Evolutionary conservation across 768 basidiomycete species (phyloP).

Genomic region (Phlebiopsis flavidoalba): DNA sequence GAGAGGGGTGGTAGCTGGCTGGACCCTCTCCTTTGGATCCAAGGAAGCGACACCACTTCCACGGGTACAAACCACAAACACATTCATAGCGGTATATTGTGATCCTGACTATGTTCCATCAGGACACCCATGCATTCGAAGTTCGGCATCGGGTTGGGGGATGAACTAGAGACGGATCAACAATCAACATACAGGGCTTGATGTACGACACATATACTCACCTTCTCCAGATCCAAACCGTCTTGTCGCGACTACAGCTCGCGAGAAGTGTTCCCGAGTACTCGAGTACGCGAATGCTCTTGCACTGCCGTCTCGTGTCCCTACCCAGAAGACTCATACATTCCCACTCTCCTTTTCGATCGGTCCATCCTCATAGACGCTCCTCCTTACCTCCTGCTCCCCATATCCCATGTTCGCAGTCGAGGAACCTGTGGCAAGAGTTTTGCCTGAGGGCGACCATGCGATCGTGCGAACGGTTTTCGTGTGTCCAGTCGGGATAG

Average conservation of each 20-base stretch:
- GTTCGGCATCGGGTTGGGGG: slow-evolving; percentile 89
- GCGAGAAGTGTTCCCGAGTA: slow-evolving; percentile 67
- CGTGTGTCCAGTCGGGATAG: slow-evolving; percentile 79
- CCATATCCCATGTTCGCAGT: slow-evolving; percentile 92
- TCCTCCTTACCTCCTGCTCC: slow-evolving; percentile 62
- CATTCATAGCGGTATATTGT: too few relatives aligned
- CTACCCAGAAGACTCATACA: slow-evolving; percentile 80
- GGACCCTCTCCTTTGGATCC: slow-evolving; percentile 97
- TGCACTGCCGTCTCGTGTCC: slow-evolving; percentile 96
- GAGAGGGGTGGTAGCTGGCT: slow-evolving; percentile 11
- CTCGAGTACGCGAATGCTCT: slow-evolving; percentile 30
- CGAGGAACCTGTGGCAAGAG: slow-evolving; percentile 89
- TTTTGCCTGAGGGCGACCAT: slow-evolving; percentile 85
- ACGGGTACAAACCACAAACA: too few relatives aligned
- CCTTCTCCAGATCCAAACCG: slow-evolving; percentile 99
- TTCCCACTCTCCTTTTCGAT: slow-evolving; percentile 71
- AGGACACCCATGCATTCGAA: slow-evolving; percentile 93
- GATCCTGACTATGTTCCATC: slow-evolving; percentile 97
- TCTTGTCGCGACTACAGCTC: slow-evolving; percentile 93
- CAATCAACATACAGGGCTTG: not conserved
- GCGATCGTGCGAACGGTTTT: slow-evolving; percentile 84
- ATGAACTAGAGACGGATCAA: slow-evolving; percentile 48
- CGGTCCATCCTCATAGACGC: slow-evolving; percentile 23
- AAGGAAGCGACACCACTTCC: slow-evolving; percentile 89
- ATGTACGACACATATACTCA: slow-evolving; percentile 25